Base-by-base conservation (phyloP, 768 basidiomycete genomes). In the Pulveroboletus ravenelii region DNA sequence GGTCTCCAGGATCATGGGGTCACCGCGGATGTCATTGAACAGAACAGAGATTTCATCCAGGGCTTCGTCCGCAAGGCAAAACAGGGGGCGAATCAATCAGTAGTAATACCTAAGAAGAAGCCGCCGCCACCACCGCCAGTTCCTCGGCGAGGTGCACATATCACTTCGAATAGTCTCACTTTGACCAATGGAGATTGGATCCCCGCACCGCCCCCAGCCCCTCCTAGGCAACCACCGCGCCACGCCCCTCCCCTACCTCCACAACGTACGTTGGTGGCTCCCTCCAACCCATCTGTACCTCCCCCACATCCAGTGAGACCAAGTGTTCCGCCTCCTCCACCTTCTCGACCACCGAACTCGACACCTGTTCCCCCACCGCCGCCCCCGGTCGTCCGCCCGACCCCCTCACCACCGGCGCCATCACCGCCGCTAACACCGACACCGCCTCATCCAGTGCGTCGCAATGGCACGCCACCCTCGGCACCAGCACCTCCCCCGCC, bases 21-120 rank as follows among this genome's bases (percentile, higher is more conserved):
- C 42, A 76, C 79, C 42, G 76, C 76, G 44, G 81, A 84, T 34
- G 70, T 89, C 38, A 82, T 96, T 35, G 76, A 75, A 53, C 71
- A 85, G 55, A 85, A 98, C 60, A 86, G 86, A 72, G 86, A 89
- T 54, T 97, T 92, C 65, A 95, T 99, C 71, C 85, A 85, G 62
- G 77, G 85, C 55, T 99, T 84, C 62, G 78, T 93, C 23, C 74
- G 80, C 55, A 60, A 86, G 13, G 62, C 70, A 41, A 61, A 69
- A 58, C 62, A 66, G 56, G 64, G 62, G 47, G 56, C 59, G 0
- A 57, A 65, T 30, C 71, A 71, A 10, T 62, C 66, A 2, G 65
- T 62, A n/a, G 70, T 72, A 32, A 68, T 73, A 47, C 76, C 75
- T 17, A 36, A 75, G 59, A 62, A 72, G 23, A 78, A 79, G 53